These are phyloP conservation scores for Alloascoidea africana DNA, from an alignment of 805 yeast species.

Conservation along the genomic window DNA sequence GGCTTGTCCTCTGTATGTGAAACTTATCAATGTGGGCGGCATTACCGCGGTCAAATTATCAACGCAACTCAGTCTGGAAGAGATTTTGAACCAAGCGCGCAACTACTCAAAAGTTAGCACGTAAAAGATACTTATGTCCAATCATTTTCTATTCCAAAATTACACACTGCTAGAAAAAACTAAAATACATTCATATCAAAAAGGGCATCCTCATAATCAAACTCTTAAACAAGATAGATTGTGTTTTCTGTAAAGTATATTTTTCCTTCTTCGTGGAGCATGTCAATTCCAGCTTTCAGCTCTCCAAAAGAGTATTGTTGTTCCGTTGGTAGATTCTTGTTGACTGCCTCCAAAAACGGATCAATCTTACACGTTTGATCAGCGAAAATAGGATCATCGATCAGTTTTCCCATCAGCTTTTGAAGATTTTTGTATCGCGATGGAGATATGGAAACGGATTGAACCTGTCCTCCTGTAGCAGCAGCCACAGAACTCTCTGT, in stretches of 20 bases:
- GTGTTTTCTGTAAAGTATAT: slow-evolving; percentile 20
- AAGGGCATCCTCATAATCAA: slow-evolving; percentile 6
- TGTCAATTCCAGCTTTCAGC: slow-evolving; percentile 20
- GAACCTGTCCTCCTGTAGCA: slow-evolving; percentile 14
- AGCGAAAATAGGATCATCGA: slow-evolving; percentile 27
- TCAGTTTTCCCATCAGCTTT: slow-evolving; percentile 28
- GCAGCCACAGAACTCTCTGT: slow-evolving; percentile 9
- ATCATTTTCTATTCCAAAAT: too few relatives aligned
- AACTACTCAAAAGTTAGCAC: too few relatives aligned
- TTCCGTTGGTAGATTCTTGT: slow-evolving; percentile 24
- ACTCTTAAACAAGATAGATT: slow-evolving; percentile 17
- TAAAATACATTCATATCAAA: neutral
- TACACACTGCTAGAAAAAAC: too few relatives aligned
- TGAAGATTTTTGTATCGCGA: slow-evolving; percentile 32
- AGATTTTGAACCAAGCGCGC: neutral
- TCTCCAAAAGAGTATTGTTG: slow-evolving; percentile 22
- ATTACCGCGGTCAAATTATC: neutral
- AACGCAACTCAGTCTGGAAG: neutral
- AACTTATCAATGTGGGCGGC: neutral
- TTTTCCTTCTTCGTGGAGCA: slow-evolving; percentile 19
- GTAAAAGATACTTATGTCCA: too few relatives aligned
- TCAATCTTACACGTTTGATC: slow-evolving; percentile 27
- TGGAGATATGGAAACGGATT: slow-evolving; percentile 24
- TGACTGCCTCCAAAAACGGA: slow-evolving; percentile 24
- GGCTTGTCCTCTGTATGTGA: neutral